Evolutionary conservation across 208 protist genomes (phyloP).

Genomic region (Acanthamoeba quina): DNA sequence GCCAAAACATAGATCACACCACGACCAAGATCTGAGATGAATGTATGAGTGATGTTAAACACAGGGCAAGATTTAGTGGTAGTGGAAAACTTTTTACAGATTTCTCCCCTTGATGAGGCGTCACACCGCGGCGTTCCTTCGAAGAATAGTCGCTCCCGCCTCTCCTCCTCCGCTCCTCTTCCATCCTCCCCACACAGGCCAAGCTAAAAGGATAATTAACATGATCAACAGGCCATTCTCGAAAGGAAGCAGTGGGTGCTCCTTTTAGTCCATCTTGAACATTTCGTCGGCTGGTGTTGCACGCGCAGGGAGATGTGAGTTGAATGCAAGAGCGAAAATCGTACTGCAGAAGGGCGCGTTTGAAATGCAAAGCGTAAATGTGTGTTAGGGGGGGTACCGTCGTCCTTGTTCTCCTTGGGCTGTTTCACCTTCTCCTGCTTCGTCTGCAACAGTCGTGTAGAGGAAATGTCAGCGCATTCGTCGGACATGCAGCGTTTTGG

Average conservation of each 20-base stretch:
- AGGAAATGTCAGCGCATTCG: neutral
- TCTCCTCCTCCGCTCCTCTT: neutral
- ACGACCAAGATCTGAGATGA: neutral
- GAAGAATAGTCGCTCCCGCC: neutral
- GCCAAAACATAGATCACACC: too few species aligned
- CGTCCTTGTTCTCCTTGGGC: constrained; percentile 29
- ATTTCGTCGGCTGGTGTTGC: neutral
- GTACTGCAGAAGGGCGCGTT: neutral
- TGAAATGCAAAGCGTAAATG: neutral
- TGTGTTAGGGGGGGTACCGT: neutral
- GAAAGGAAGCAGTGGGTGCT: neutral
- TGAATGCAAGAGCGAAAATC: neutral
- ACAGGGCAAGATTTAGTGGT: constrained; percentile 28
- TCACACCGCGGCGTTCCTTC: constrained; percentile 9
- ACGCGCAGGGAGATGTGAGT: neutral
- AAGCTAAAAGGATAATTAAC: constrained; percentile 2
- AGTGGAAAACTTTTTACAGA: constrained; percentile 73
- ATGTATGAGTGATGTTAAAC: too few species aligned
- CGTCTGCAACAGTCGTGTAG: neutral
- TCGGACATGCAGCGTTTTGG: neutral
- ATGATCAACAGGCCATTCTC: neutral
- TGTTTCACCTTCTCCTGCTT: constrained; percentile 24
- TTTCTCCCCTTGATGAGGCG: neutral
- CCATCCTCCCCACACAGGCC: neutral
- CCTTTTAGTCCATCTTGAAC: constrained; percentile 61